Evolutionary conservation across 2,329 filamentous ascomycete species (phyloP).

Genomic region (Colletotrichum cereale): DNA sequence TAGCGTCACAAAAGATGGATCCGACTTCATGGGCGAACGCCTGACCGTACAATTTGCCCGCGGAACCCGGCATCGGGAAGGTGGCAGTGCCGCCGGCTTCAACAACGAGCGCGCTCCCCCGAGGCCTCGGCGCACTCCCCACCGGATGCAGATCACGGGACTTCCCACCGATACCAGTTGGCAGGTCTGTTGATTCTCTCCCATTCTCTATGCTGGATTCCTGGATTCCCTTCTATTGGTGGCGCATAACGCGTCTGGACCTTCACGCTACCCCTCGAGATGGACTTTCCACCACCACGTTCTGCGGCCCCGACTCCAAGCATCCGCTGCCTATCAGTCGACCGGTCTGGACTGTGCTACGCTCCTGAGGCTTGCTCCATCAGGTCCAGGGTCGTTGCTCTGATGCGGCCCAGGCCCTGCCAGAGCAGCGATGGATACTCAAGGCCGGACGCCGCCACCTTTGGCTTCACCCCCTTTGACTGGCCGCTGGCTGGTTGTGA

Average conservation of each 20-base stretch:
- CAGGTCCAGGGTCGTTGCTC: constrained; percentile 38
- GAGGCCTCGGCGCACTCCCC: constrained; percentile 92
- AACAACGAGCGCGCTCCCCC: constrained; percentile 69
- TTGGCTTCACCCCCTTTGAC: constrained; percentile 5
- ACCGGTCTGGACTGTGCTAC: constrained; percentile 20
- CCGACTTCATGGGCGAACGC: constrained; percentile 97
- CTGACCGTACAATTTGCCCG: constrained; percentile 98
- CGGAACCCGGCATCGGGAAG: constrained; percentile 74
- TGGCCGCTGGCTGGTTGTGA: constrained; percentile 24
- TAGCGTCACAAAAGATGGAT: constrained; percentile 78
- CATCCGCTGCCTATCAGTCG: constrained; percentile 7
- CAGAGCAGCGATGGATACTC: constrained; percentile 29
- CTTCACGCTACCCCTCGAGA: constrained; percentile 11
- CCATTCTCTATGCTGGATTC: constrained; percentile 66
- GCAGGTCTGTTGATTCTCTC: constrained; percentile 90
- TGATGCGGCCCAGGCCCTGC: constrained; percentile 31
- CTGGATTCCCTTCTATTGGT: constrained; percentile 49
- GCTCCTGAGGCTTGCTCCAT: constrained; percentile 36
- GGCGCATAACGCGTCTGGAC: constrained; percentile 36
- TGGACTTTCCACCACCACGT: constrained; percentile 24
- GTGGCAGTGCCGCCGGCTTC: constrained; percentile 50
- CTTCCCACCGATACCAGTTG: constrained; percentile 99
- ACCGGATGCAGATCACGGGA: constrained; percentile 97
- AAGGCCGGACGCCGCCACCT: constrained; percentile 31
- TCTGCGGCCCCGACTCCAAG: constrained; percentile 20